These are phyloP conservation scores for Apiospora phragmitis DNA, from an alignment of 2,329 filamentous ascomycete genomes.

Conservation along the genomic window DNA sequence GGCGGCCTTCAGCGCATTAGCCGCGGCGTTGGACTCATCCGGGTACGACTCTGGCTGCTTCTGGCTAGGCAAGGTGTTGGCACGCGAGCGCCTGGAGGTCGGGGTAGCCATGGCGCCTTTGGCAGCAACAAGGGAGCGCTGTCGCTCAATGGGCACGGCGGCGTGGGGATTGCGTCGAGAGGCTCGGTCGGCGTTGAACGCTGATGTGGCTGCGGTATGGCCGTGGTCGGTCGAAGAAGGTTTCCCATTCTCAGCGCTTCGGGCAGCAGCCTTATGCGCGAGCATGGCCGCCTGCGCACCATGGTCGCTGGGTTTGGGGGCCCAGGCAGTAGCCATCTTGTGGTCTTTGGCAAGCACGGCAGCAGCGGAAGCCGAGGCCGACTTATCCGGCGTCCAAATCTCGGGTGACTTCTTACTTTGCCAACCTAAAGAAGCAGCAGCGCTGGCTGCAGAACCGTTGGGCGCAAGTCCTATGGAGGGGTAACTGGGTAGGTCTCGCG, in stretches of 20 bases:
- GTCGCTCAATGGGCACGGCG: conserved; percentile 44
- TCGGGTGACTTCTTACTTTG: conserved; percentile 65
- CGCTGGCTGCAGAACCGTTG: conserved; percentile 64
- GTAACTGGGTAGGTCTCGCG: conserved; percentile 73
- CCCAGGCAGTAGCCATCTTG: conserved; percentile 50
- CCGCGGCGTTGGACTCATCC: conserved; percentile 58
- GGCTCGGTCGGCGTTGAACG: conserved; percentile 56
- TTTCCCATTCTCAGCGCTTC: conserved; percentile 51
- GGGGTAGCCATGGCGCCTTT: conserved; percentile 68
- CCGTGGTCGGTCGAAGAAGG: conserved; percentile 50
- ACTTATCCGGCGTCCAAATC: conserved; percentile 65
- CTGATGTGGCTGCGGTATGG: conserved; percentile 69
- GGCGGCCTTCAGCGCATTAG: conserved; percentile 73
- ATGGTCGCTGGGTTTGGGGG: conserved; percentile 62
- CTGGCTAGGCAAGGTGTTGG: conserved; percentile 60
- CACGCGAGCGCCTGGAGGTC: conserved; percentile 50
- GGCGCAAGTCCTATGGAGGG: conserved; percentile 64
- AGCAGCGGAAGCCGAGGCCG: conserved; percentile 50
- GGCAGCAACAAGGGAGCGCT: conserved; percentile 72
- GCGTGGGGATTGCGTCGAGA: conserved; percentile 35
- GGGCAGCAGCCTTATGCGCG: conserved; percentile 54
- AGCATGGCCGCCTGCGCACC: conserved; percentile 75
- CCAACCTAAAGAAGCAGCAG: conserved; percentile 75
- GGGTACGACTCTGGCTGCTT: conserved; percentile 47
- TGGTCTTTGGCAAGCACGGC: conserved; percentile 33